phyloP scores from a whole-genome alignment of 2,329 filamentous ascomycete genomes.

The Seiridium cupressi region DNA sequence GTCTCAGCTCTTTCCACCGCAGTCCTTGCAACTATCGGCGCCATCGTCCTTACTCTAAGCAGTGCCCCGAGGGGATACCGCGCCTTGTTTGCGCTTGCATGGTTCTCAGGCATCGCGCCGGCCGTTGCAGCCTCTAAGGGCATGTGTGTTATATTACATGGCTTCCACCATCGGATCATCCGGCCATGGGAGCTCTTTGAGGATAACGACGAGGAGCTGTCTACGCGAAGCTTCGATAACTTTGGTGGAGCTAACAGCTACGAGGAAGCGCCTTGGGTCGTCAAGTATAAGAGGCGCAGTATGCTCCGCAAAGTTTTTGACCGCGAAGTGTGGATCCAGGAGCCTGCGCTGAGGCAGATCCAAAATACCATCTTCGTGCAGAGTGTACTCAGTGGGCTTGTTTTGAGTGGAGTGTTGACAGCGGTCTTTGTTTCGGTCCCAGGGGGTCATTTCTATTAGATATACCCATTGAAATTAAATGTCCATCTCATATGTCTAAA shows the following conservation, averaged over 20 bases:
- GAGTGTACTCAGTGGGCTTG: slow-evolving; percentile 56
- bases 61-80: slow-evolving; percentile 63
- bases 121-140: slow-evolving; percentile 73
- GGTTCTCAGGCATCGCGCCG: slow-evolving; percentile 69
- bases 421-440: slow-evolving; percentile 70
- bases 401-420: slow-evolving; percentile 55
- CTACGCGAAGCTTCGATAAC: slow-evolving; percentile 54
- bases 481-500: too few species aligned
- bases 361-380: slow-evolving; percentile 79
- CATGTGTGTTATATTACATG: slow-evolving; percentile 78
- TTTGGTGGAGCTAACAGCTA: slow-evolving; percentile 60
- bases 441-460: slow-evolving; percentile 46
- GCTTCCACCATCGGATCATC: slow-evolving; percentile 73
- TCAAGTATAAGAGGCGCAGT: slow-evolving; percentile 68
- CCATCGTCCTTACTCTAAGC: slow-evolving; percentile 66
- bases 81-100: slow-evolving; percentile 63
- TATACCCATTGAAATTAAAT: too few species aligned
- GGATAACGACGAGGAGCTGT: slow-evolving; percentile 41
- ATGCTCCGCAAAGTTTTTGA: slow-evolving; percentile 74
- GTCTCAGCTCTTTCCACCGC: slow-evolving; percentile 64
- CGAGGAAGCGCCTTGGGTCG: slow-evolving; percentile 75
- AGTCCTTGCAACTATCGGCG: slow-evolving; percentile 53
- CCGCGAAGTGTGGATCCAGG: slow-evolving; percentile 74
- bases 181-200: slow-evolving; percentile 70
- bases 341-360: slow-evolving; percentile 73